Evolutionary conservation across 352 stramenopile species (phyloP), one percentile per base, ranked within the genome.

Genomic region (Pythium dissimile): DNA sequence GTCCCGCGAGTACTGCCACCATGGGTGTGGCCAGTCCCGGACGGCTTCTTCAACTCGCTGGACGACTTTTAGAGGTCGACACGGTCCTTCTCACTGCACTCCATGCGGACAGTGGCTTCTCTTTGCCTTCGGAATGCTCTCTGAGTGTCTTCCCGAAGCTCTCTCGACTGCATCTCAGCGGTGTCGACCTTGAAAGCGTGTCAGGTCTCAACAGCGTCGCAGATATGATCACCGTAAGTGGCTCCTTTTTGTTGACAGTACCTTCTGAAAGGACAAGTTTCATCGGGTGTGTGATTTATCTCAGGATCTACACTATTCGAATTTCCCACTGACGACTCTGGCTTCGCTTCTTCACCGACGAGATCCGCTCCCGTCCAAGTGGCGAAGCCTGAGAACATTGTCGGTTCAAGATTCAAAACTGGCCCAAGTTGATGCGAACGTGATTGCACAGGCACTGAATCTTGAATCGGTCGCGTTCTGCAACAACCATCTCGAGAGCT

Each of bases 11-110:
- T 18, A 18, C 34, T 2, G 5, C 18, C 10, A 55, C 35, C 34
- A 28, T 55, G 13, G 54, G 54, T 4, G 44, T 28, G 3, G 54
- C 54, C 20, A 62, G 54, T 47, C 54, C 54, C 23, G 20, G 51
- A 16, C 37, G 30, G n/a, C 39, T 62, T 15, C 54, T 62, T 3
- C 54, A 56, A 18, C 44, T 62, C 15, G 45, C 54, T 21, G 45
- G 45, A 11, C 34, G 45, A 5, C n/a, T 62, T 9, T 26, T 62
- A 6, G 45, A 62, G 12, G 38, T 62, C 7, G 34, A 55, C n/a
- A 45, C 34, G 6, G 45, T 62, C n/a, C 34, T 5, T 37, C 43
- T 62, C 26, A 41, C 41, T 11, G 24, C 21, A n/a, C 26, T 39
- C 16, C 2, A 20, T 9, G 15, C 21, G 12, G 44, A 54, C 4